A percentile compares a stretch with the other conserved stretches of the same genome.
phyloP scores from a whole-genome alignment of 192 early-diverging fungal species.

The Fimicolochytrium jonesii region DNA sequence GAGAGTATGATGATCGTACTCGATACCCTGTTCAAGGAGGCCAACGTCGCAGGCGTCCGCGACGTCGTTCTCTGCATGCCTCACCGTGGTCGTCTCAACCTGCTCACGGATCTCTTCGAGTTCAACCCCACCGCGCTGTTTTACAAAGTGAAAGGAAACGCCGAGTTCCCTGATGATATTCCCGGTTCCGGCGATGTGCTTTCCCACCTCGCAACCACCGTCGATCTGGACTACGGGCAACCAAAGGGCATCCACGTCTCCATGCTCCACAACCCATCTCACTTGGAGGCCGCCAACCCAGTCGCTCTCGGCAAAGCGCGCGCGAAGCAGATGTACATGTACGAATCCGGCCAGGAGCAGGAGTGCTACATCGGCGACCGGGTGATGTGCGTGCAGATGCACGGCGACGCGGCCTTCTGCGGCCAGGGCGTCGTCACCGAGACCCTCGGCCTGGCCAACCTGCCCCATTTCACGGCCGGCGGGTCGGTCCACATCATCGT shows the following conservation, averaged over 20 bases:
- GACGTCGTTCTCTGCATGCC: conserved; percentile 94
- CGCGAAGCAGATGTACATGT: conserved; percentile 85
- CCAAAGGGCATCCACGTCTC: conserved; percentile 66
- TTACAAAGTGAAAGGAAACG: conserved; percentile 90
- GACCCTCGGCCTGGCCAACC: conserved; percentile 89
- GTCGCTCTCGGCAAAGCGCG: conserved; percentile 94
- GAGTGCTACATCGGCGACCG: conserved; percentile 87
- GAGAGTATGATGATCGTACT: conserved; percentile 91
- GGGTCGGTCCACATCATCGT: conserved; percentile 97
- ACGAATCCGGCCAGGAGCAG: conserved; percentile 56
- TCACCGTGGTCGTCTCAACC: conserved; percentile 91
- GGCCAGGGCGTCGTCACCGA: conserved; percentile 88
- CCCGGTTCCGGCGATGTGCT: conserved; percentile 89
- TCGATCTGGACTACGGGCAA: conserved; percentile 65
- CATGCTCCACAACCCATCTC: conserved; percentile 94
- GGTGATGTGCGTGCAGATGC: conserved; percentile 90
- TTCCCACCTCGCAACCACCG: conserved; percentile 81
- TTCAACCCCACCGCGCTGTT: conserved; percentile 79
- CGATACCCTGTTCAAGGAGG: conserved; percentile 76
- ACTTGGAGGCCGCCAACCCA: conserved; percentile 93
- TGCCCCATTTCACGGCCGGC: conserved; percentile 92
- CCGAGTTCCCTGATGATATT: conserved; percentile 76
- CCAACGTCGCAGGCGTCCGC: conserved; percentile 58
- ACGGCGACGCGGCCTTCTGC: conserved; percentile 82
- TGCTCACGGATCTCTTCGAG: conserved; percentile 83